Percentiles rank a stretch among this genome's conserved stretches.
Conservation (phyloP, 495 filamentous ascomycete species). For the Thermochaetoides thermophila region DNA sequence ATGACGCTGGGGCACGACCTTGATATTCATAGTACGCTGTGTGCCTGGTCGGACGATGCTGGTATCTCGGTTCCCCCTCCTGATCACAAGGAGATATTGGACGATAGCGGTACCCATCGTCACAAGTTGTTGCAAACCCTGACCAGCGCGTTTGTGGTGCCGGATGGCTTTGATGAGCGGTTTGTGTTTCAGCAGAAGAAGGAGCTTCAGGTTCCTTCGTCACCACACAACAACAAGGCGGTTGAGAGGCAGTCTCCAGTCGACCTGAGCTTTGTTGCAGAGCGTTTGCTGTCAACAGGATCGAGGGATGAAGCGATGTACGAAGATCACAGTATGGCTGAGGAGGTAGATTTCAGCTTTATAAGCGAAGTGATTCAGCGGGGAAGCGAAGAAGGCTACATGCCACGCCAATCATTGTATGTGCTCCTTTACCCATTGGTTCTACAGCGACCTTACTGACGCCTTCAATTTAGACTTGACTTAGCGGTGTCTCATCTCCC, state of each 20-base stretch:
- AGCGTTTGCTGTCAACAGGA: too few species aligned
- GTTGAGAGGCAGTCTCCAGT: background rate
- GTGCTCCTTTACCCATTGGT: background rate
- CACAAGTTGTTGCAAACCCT: slow-evolving; percentile 2
- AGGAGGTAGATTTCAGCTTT: slow-evolving; percentile 3
- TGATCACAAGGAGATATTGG: background rate
- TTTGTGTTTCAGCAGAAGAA: slow-evolving; percentile 1
- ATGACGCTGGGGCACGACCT: slow-evolving; percentile 16
- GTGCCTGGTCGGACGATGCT: slow-evolving; percentile 12
- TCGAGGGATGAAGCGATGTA: background rate
- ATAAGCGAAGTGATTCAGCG: slow-evolving; percentile 7
- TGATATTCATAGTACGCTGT: slow-evolving; percentile 14
- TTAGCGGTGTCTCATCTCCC: slow-evolving; percentile 1
- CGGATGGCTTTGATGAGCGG: slow-evolving; percentile 16
- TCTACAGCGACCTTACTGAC: slow-evolving; percentile 4
- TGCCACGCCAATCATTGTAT: slow-evolving; percentile 14
- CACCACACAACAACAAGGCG: too few species aligned
- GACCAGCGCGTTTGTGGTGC: slow-evolving; percentile 12
- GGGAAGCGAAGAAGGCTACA: slow-evolving; percentile 8
- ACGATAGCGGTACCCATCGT: slow-evolving; percentile 1
- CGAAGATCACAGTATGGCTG: too few species aligned
- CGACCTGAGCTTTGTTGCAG: slow-evolving; percentile 4
- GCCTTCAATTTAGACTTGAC: slow-evolving; percentile 6
- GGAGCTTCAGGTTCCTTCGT: too few species aligned
- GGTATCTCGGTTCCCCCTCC: slow-evolving; percentile 2